These are phyloP conservation scores for Vitis hybrid DNA, from an alignment of 177 flowering plant species.

Conservation along the genomic window DNA sequence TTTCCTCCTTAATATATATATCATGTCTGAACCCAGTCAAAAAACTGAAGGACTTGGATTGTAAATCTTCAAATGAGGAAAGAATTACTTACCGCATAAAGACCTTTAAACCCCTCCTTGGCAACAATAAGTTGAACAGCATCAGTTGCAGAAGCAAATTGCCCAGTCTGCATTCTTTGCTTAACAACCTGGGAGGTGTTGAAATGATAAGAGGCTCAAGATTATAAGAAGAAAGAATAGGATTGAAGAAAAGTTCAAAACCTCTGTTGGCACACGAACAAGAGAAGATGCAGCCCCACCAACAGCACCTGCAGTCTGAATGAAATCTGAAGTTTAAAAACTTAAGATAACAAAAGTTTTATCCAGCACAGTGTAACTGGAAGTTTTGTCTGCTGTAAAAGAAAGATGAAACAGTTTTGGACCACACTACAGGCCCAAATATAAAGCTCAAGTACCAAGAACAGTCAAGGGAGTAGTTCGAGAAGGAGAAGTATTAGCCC, in stretches of 20 bases:
- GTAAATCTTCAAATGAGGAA: conserved; percentile 1
- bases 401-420: too few relatives aligned
- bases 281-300: conserved; percentile 94
- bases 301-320: conserved; percentile 88
- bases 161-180: conserved; percentile 94
- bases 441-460: too few relatives aligned
- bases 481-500: too few relatives aligned
- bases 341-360: neutral
- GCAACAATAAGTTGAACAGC: conserved; percentile 78
- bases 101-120: conserved; percentile 85
- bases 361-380: too few relatives aligned
- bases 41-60: too few relatives aligned
- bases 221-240: neutral
- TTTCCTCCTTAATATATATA: too few relatives aligned
- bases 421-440: too few relatives aligned
- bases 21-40: too few relatives aligned
- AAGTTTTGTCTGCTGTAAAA: too few relatives aligned
- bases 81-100: conserved; percentile 70
- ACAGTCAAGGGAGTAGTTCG: too few relatives aligned
- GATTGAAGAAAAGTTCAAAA: conserved; percentile 21
- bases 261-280: conserved; percentile 97
- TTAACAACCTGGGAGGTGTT: conserved; percentile 67
- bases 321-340: conserved; percentile 9
- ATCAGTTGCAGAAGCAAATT: conserved; percentile 76
- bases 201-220: neutral